A percentile compares a stretch with the other conserved stretches of the same genome.
phyloP scores from a whole-genome alignment of 371 early-diverging fungal genomes.

The Nosema muscidifuracis region DNA sequence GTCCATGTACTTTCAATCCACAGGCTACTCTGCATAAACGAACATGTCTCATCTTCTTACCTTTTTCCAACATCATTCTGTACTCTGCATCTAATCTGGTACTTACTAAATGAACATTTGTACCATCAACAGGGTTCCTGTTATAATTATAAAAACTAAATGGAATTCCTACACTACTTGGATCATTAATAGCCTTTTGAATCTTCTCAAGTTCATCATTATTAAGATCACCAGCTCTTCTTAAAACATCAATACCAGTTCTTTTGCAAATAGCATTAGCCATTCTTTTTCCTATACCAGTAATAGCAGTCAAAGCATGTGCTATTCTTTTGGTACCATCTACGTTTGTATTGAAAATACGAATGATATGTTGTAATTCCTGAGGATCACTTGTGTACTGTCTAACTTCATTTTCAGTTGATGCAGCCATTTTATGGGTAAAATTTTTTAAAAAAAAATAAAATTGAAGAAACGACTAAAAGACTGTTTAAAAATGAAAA shows the following conservation, averaged over 20 bases:
- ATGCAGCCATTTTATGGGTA: constrained; percentile 18
- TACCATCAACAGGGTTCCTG: constrained; percentile 85
- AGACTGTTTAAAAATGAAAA: background rate
- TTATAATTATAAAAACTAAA: constrained; percentile 94
- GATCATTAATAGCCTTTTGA: constrained; percentile 78
- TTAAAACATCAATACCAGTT: constrained; percentile 84
- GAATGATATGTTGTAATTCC: constrained; percentile 85
- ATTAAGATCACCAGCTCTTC: constrained; percentile 91
- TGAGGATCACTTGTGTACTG: constrained; percentile 46
- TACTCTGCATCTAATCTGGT: constrained; percentile 71
- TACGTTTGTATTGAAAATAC: constrained; percentile 98
- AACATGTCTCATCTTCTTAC: constrained; percentile 62
- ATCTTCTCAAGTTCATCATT: constrained; percentile 80
- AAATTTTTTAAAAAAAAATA: constrained; percentile 25
- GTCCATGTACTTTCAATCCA: constrained; percentile 80
- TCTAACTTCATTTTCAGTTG: background rate
- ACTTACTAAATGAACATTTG: constrained; percentile 79
- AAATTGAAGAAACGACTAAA: no score
- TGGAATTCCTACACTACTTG: constrained; percentile 86
- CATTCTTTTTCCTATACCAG: constrained; percentile 94
- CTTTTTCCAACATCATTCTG: constrained; percentile 62
- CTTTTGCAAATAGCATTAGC: constrained; percentile 91
- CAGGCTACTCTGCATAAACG: constrained; percentile 59
- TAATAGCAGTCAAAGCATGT: constrained; percentile 88
- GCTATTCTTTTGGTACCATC: constrained; percentile 87